Evolutionary conservation across 2,329 filamentous ascomycete species (phyloP), one percentile per base, ranked within the genome.

Genomic region (Cordyceps farinosa): DNA sequence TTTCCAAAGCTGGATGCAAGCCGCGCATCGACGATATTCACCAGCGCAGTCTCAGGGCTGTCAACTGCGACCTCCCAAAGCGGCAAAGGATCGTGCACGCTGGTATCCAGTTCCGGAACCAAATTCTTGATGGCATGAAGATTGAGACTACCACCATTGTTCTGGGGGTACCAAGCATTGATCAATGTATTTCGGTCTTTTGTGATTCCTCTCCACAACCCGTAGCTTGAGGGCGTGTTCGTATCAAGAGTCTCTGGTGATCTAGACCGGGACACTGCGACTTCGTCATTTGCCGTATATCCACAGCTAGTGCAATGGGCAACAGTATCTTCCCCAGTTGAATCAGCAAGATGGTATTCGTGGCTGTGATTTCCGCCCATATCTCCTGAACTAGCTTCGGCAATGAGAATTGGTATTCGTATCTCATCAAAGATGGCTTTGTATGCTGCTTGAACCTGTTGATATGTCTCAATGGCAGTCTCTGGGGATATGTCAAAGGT

Each of bases 311-410:
- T 78, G 74, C 95, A 99, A 66, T 81, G 88, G 66, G 96, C 85
- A 44, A 99, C 83, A 1, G 86, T 88, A 70, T 99, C 95, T 73
- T 98, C 95, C 8, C 95, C 95, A 56, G 90, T 87, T 0, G 84
- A 72, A 36, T 88, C 91, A 1, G 89, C 84, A 57, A 97, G 88
- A 72, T 97, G 95, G 72, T 96, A 99, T 71, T 99, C 95, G 73
- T 99, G 95, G 74, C 93, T 98, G 44, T 97, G 77, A 67, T 88
- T 89, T 13, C 95, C 95, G 38, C 95, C 95, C 85, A 99, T 99
- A 67, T 92, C 91, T n/a, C 95, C 95, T 1, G 94, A 97, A 73
- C 93, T 93, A 7, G 95, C 95, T 69, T 91, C 87, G 1, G 94
- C 94, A 27, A 96, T 88, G 0, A 96, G 75, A 67, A 95, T 91